Conservation (phyloP, 495 filamentous ascomycete genomes). For the Penicillium nucicola region DNA sequence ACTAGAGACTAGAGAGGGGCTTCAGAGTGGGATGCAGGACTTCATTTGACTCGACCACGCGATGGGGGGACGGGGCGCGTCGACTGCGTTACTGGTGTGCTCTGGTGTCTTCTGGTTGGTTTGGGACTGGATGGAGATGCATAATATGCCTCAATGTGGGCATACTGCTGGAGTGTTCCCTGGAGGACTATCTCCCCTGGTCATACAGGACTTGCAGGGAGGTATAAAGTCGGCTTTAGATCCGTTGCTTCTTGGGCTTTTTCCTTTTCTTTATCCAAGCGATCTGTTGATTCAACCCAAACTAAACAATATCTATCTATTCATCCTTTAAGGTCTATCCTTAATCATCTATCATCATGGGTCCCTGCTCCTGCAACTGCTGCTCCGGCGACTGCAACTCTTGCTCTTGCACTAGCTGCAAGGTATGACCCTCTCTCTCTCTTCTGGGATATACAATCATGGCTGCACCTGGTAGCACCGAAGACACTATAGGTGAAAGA, state of each 20-base stretch:
- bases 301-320: not conserved
- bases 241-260: constrained; percentile 5
- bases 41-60: constrained; percentile 28
- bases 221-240: constrained; percentile 18
- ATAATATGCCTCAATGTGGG: not conserved
- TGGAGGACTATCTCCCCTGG: not conserved
- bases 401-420: constrained; percentile 41
- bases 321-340: constrained; percentile 10
- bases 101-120: too few species aligned
- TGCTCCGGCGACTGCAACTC: constrained; percentile 42
- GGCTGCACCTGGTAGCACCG: not conserved
- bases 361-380: constrained; percentile 46
- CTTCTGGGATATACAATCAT: not conserved
- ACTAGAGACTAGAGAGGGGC: constrained; percentile 5
- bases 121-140: not conserved
- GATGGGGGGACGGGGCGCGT: constrained; percentile 12
- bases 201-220: too few species aligned
- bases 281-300: constrained; percentile 2
- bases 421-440: constrained; percentile 20
- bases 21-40: constrained; percentile 4
- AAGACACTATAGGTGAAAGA: not conserved
- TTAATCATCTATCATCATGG: constrained; percentile 32
- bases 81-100: not conserved
- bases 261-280: not conserved
- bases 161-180: not conserved